These are phyloP conservation scores for Populus davidiana DNA, from an alignment of 345 rosid species.

Conservation along the genomic window DNA sequence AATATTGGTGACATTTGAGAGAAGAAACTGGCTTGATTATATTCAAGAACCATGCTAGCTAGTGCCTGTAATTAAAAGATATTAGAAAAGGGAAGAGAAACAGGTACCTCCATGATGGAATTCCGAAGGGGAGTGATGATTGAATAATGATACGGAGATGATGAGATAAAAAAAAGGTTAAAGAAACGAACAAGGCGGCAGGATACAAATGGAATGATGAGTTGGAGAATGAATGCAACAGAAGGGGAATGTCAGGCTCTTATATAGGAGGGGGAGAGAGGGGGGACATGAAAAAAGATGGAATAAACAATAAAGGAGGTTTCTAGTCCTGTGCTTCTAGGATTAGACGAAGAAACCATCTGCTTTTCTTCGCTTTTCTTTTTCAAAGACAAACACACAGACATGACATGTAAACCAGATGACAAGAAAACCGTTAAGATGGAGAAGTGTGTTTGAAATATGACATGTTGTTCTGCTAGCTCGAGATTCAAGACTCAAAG, in stretches of 20 bases:
- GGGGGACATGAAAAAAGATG: slow-evolving; percentile 15
- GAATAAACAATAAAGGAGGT: slow-evolving; percentile 31
- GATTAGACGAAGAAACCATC: slow-evolving; percentile 9
- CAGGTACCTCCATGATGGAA: slow-evolving; percentile 34
- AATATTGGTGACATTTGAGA: too few relatives aligned
- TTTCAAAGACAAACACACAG: slow-evolving; percentile 14
- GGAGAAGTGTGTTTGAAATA: background rate
- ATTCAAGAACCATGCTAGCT: too few relatives aligned
- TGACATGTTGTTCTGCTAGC: background rate
- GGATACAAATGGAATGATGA: slow-evolving; percentile 22
- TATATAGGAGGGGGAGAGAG: slow-evolving; percentile 11
- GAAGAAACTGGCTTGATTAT: too few relatives aligned
- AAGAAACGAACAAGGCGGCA: background rate
- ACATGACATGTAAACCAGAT: slow-evolving; percentile 4
- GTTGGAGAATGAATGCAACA: slow-evolving; percentile 16
- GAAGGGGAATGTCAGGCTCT: slow-evolving; percentile 24
- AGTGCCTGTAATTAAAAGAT: background rate
- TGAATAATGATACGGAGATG: background rate
- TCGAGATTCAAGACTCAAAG: slow-evolving; percentile 22
- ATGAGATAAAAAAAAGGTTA: slow-evolving; percentile 10
- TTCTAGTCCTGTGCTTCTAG: slow-evolving; percentile 14
- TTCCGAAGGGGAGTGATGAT: background rate
- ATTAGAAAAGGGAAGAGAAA: background rate
- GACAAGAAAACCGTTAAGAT: slow-evolving; percentile 26
- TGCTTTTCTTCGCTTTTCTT: slow-evolving; percentile 13